phyloP scores from a whole-genome alignment of 2,329 filamentous ascomycete genomes.

The Massarina eburnea region DNA sequence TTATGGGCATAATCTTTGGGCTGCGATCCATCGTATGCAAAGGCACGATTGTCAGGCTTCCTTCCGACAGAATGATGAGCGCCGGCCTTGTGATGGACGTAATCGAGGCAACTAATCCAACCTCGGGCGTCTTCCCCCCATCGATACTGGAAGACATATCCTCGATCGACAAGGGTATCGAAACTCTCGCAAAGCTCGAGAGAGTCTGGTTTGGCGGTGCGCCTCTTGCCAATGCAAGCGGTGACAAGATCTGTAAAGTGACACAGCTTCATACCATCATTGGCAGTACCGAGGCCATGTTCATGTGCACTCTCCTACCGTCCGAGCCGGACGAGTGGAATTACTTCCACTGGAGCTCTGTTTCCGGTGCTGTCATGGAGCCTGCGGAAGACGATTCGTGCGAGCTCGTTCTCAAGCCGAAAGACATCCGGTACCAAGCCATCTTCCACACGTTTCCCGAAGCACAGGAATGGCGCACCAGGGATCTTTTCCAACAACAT shows the following conservation, averaged over 20 bases:
- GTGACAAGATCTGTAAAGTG: slow-evolving; percentile 12
- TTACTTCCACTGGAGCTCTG: slow-evolving; percentile 26
- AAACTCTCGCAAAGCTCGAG: too few species aligned
- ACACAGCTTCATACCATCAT: slow-evolving; percentile 18
- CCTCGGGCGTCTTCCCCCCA: too few species aligned
- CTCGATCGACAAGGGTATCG: too few species aligned
- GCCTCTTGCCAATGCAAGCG: slow-evolving; percentile 9
- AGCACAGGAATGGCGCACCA: slow-evolving; percentile 17
- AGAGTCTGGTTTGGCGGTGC: slow-evolving; percentile 15
- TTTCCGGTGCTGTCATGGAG: slow-evolving; percentile 24
- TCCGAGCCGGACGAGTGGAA: slow-evolving; percentile 21
- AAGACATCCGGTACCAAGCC: slow-evolving; percentile 21
- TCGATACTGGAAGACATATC: too few species aligned
- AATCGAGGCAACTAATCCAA: too few species aligned
- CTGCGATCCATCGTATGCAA: too few species aligned
- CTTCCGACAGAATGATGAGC: too few species aligned
- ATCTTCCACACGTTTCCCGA: slow-evolving; percentile 26
- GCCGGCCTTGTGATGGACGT: too few species aligned
- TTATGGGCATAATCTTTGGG: too few species aligned
- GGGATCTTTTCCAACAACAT: slow-evolving; percentile 21
- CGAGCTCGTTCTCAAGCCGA: slow-evolving; percentile 39
- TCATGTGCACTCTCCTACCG: slow-evolving; percentile 19
- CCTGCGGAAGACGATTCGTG: slow-evolving; percentile 27
- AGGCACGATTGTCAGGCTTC: too few species aligned
- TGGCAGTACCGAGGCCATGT: slow-evolving; percentile 25